Evolutionary conservation across 1,284 basidiomycete species (phyloP), one percentile per base, ranked within the genome.

Genomic region (Tilletia horrida): DNA sequence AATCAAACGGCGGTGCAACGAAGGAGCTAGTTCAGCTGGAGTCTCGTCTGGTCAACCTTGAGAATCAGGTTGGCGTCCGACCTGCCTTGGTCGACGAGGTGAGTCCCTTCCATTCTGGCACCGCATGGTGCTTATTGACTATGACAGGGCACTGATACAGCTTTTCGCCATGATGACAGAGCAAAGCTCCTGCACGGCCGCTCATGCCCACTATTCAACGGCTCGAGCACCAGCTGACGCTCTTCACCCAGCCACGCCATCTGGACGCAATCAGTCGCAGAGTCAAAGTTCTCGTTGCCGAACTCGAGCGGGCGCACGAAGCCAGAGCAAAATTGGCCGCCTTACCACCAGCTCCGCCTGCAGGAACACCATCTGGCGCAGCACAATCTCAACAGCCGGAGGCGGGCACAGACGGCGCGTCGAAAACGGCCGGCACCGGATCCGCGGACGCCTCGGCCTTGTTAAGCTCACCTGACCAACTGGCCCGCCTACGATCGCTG

Each of bases 191-290:
- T 13, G 89, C 91, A 0, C 85, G 89, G 1, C 93, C 95, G 0
- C 85, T 97, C 16, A 84, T 96, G 0, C 88, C 91, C 0, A 88
- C 92, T 52, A 85, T 97, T 50, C 87, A 87, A 18, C 88, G 91
- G 35, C 87, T 97, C 45, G 92, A 92, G 78, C 88, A 89, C 31
- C 91, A 93, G 82, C 85, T 97, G 35, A 88, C 89, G 1, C 85
- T 97, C 16, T 87, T 98, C 63, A 92, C 93, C 0, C 93, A 97
- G 84, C 95, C 96, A 0, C 88, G 93, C 6, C 94, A 98, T 81
- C 89, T 98, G 45, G 95, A 98, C 82, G 90, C 92, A n/a, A 91
- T 97, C 71, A 93, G 93, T 1, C 88, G 94, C 18, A 89, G 95
- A 8, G 88, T 97, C 73, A 98, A 97, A 78, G 85, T 97, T 9